Base-by-base conservation (phyloP, 2,329 filamentous ascomycete species). In the Hymenoscyphus infarciens region DNA sequence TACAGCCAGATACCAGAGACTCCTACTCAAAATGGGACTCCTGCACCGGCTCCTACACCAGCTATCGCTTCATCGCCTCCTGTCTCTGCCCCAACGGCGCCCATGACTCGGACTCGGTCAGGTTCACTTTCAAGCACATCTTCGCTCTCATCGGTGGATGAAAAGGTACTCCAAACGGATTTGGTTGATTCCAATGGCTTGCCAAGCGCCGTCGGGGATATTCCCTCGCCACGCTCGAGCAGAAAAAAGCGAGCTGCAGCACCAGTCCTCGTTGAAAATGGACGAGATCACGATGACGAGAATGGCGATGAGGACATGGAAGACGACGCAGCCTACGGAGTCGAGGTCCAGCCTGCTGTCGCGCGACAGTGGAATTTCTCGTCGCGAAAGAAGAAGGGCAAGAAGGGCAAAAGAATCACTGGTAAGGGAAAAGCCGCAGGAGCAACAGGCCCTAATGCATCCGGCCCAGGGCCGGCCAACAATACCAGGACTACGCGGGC, bases 111-210 rank as follows among this genome's bases (percentile, higher is more conserved):
- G 22, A 59, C 35, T 29, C 63, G 74, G 59, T 67, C 67, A 8
- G 56, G 61, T 16, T 74, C 73, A 19, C 61, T 71, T 11, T 75
- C 74, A 7, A 76, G 71, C 62, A 69, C 67, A 15, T 77, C 76
- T n/a, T 76, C 74, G 10, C 66, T 77, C 39, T 75, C 75, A 25
- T 77, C 75, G 4, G 66, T 77, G 13, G 72, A 74, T 58, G 72
- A 73, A 57, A 59, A 70, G 6, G 61, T 73, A 11, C 60, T 73
- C 25, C 65, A 62, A 16, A 59, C 35, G 25, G 31, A 33, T 22
- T 8, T n/a, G 22, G 56, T 15, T 22, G 45, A 49, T 31, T 27
- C 19, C 19, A 33, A 42, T 58, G 38, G 42, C 56, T 27, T 61
- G 35, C 53, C 59, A 42, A 38, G 59, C n/a, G 53, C 38, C 35